Conservation (phyloP, 2,329 filamentous ascomycete species). For the Cytospora mali region DNA sequence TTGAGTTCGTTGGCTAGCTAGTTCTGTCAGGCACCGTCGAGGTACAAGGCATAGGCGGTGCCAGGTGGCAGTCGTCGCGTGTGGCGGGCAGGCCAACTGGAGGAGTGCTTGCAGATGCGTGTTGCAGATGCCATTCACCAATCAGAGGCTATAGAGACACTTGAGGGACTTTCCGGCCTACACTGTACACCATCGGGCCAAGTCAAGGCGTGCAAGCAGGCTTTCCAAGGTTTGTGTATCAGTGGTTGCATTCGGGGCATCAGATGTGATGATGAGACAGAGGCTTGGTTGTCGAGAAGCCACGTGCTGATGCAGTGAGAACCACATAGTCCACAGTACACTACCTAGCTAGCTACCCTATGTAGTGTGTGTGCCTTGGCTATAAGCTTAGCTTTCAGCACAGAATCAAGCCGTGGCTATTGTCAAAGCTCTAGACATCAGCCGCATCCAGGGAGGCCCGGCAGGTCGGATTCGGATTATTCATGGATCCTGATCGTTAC, state of each 20-base stretch:
- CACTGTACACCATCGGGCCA: too few relatives aligned
- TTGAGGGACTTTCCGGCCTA: constrained; percentile 3
- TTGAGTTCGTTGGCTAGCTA: constrained; percentile 13
- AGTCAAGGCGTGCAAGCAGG: too few relatives aligned
- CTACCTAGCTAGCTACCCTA: too few relatives aligned
- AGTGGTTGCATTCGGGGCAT: background rate
- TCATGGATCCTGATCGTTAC: too few relatives aligned
- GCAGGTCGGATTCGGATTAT: constrained; percentile 1
- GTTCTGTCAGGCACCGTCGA: constrained; percentile 21
- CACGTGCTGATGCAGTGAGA: background rate
- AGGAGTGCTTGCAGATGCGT: constrained; percentile 25
- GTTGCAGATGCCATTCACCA: constrained; percentile 22
- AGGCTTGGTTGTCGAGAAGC: background rate
- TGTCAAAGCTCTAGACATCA: constrained; percentile 23
- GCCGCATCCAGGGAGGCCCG: constrained; percentile 21
- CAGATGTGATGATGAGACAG: background rate
- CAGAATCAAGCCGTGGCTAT: constrained; percentile 1
- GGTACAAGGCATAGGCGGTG: constrained; percentile 19
- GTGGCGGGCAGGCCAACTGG: constrained; percentile 18
- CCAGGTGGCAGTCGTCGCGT: constrained; percentile 22
- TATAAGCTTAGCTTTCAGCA: background rate
- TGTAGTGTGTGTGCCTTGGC: background rate
- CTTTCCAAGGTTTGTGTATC: too few relatives aligned
- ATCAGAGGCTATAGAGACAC: constrained; percentile 10
- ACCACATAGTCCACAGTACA: too few relatives aligned